Conservation (phyloP, 176 grass and related monocot genomes). For the Avena eriantha region DNA sequence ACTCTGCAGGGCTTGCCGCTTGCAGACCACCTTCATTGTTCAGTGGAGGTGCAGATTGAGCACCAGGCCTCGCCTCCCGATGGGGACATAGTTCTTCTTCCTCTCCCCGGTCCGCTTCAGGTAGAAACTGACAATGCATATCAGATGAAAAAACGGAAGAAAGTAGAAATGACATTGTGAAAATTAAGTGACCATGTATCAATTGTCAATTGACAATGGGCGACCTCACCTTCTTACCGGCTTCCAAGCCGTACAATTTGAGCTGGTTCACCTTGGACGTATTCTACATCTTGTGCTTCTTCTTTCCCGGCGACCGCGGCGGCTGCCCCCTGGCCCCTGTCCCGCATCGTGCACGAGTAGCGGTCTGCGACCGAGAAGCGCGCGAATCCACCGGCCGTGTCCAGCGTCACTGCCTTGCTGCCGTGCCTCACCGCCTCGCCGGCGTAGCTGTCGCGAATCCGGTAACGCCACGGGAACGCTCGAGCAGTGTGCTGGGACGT, state of each 20-base stretch:
- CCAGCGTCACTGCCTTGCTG: constrained; percentile 48
- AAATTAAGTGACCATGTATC: constrained; percentile 55
- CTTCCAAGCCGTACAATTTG: constrained; percentile 76
- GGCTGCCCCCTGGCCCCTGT: no score
- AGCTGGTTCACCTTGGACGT: constrained; percentile 80
- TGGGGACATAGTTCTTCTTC: constrained; percentile 76
- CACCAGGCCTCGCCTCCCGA: constrained; percentile 59
- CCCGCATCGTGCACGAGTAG: not conserved
- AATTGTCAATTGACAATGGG: constrained; percentile 60
- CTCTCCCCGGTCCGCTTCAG: constrained; percentile 71
- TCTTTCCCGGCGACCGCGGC: not conserved
- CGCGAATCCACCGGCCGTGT: constrained; percentile 46
- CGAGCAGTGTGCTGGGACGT: not conserved
- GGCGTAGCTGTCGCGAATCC: not conserved
- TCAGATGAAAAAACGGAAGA: no score
- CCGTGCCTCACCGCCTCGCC: constrained; percentile 35
- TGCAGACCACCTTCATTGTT: constrained; percentile 78
- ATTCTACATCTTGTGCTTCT: constrained; percentile 67
- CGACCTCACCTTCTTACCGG: constrained; percentile 79
- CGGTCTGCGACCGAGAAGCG: constrained; percentile 46
- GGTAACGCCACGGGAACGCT: not conserved
- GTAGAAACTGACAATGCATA: constrained; percentile 44
- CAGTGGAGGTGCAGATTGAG: constrained; percentile 87
- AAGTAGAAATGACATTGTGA: not conserved
- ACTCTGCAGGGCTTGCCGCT: no score